These are phyloP conservation scores for Yamadazyma mexicana DNA, from an alignment of 1,139 yeast species.

Conservation along the genomic window DNA sequence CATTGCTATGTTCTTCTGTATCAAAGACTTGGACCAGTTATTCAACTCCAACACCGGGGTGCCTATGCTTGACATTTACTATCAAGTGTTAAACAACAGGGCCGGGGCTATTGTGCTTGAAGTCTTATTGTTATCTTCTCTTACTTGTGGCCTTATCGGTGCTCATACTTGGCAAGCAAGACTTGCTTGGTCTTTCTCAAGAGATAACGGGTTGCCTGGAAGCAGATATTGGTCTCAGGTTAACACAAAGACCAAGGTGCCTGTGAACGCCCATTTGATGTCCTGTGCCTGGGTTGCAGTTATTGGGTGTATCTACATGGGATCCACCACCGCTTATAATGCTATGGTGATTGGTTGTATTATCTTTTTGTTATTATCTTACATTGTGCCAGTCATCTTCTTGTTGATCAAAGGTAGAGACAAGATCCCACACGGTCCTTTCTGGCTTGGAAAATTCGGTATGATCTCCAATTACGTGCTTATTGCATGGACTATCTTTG, in stretches of 20 bases:
- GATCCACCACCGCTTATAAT: conserved; percentile 43
- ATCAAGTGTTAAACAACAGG: conserved; percentile 55
- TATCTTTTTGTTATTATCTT: conserved; percentile 35
- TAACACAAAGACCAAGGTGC: conserved; percentile 31
- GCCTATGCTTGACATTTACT: conserved; percentile 61
- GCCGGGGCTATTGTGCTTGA: conserved; percentile 64
- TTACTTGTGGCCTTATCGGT: conserved; percentile 68
- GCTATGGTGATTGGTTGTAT: conserved; percentile 42
- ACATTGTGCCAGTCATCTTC: conserved; percentile 33
- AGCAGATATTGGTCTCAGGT: conserved; percentile 35
- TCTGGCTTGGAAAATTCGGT: conserved; percentile 49
- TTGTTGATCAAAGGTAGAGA: conserved; percentile 36
- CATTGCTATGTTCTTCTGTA: conserved; percentile 63
- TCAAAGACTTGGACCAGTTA: conserved; percentile 49
- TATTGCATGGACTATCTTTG: conserved; percentile 38
- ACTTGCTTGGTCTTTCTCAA: conserved; percentile 74
- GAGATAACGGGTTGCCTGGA: conserved; percentile 54
- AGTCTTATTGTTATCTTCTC: conserved; percentile 56
- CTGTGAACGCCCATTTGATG: conserved; percentile 37
- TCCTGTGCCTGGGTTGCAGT: conserved; percentile 36
- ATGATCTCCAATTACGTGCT: conserved; percentile 14
- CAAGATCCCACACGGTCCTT: conserved; percentile 38
- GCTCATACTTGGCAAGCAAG: conserved; percentile 79
- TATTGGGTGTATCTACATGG: conserved; percentile 43
- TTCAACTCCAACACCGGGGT: conserved; percentile 53